Conservation (phyloP, 75 land plant genomes). For the Picea sitchensis region DNA sequence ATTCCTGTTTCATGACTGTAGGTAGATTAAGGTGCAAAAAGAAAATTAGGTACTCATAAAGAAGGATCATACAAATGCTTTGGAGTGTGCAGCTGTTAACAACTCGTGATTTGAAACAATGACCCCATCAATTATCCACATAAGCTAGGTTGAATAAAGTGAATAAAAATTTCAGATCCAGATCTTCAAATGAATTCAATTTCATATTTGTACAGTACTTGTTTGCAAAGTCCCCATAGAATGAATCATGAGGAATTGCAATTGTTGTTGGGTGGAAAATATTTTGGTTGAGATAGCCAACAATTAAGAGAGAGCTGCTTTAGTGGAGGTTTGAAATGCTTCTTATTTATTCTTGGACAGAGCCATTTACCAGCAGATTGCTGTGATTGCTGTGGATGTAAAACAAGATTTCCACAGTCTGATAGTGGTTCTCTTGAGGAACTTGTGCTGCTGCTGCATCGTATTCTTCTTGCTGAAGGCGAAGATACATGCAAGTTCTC, state of each 20-base stretch:
- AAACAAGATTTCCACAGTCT: not conserved
- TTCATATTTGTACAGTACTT: not conserved
- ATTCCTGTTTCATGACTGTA: too few species aligned
- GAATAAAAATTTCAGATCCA: too few species aligned
- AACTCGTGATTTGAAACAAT: too few species aligned
- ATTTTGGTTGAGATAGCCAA: constrained; percentile 5
- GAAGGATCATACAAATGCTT: too few species aligned
- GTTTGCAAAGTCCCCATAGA: not conserved
- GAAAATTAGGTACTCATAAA: too few species aligned
- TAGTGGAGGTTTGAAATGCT: constrained; percentile 7
- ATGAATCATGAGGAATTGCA: not conserved
- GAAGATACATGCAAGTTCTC: not conserved
- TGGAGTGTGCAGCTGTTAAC: too few species aligned
- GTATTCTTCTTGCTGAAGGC: not conserved
- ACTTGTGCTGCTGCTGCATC: not conserved
- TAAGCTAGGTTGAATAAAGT: too few species aligned
- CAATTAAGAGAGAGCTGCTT: constrained; percentile 7
- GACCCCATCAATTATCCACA: too few species aligned
- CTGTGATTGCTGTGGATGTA: not conserved
- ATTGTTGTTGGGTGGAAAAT: not conserved
- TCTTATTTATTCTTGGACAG: constrained; percentile 2
- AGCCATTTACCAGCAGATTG: constrained; percentile 5
- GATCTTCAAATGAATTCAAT: not conserved
- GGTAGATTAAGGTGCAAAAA: too few species aligned
- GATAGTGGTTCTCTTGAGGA: not conserved